Base-by-base conservation (phyloP, 768 basidiomycete species). In the Suillus americanus region DNA sequence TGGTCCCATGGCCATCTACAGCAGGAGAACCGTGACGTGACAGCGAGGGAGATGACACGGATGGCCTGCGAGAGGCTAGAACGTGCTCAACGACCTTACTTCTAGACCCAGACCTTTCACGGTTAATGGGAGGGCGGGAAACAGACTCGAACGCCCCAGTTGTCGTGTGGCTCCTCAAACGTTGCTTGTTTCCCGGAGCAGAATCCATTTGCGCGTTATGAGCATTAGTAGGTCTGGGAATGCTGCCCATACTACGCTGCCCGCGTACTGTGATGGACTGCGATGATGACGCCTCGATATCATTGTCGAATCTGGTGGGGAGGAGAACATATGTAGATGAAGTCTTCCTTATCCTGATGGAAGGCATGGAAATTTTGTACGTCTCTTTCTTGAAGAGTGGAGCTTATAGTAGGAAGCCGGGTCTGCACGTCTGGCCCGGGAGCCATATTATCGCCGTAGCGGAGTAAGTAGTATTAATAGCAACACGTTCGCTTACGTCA, bases 291-390 rank as follows among this genome's bases (percentile, higher is more conserved):
- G 30, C 23, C 40, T 63, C 40, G 14, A 12, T 20, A 35, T 16
- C 35, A 35, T 61, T 25, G n/a, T 64, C 23, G n/a, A 62, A 35
- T 16, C 40, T 62, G 23, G 20, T n/a, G 38, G 41, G 18, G 60
- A 62, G n/a, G 10, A 41, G 28, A 41, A 10, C 3, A 18, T 61
- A 62, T 3, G 13, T 28, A 5, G 57, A 64, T 23, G 63, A 30
- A 16, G 41, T 62, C 45, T 20, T 73, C 71, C 74, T 80, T 61
- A 86, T 77, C 69, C 82, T 79, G 62, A 86, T 77, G 46, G 85
- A 86, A 43, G 84, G 83, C 83, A 85, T 84, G 35, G 37, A 57
- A 38, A 16, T 14, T 18, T 13, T 33, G 33, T n/a, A 12, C 10
- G 30, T 20, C 51, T 54, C 51, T 54, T 54, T 20, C 33, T 54